Evolutionary conservation across 352 stramenopile genomes (phyloP).

Genomic region (Sclerospora graminicola): DNA sequence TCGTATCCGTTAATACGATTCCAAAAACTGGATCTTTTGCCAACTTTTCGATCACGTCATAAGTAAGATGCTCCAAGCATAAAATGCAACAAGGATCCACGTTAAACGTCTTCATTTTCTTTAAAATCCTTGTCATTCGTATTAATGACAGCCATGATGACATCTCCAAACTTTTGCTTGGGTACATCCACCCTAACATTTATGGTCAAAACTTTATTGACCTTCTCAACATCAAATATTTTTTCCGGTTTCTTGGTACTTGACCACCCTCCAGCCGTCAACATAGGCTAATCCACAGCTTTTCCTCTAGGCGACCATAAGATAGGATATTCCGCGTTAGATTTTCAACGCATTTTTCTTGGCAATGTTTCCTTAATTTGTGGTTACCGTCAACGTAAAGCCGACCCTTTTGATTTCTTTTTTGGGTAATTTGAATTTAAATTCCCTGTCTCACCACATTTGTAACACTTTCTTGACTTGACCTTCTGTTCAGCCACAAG

Average conservation of each 20-base stretch:
- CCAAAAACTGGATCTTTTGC: not conserved
- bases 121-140: not conserved
- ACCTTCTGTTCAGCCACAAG: no score
- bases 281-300: not conserved
- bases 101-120: not conserved
- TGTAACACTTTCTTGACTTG: no score
- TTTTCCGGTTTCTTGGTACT: not conserved
- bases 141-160: not conserved
- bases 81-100: constrained; percentile 1
- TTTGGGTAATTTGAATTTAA: no score
- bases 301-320: not conserved
- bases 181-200: not conserved
- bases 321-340: not conserved
- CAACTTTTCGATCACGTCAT: constrained; percentile 1
- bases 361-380: not conserved
- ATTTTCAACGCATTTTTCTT: not conserved
- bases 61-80: constrained; percentile 1
- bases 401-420: not conserved
- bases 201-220: not conserved
- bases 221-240: not conserved
- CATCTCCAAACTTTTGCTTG: not conserved
- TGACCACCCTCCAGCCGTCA: no score
- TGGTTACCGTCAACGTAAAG: not conserved
- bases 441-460: no score
- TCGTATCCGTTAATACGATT: constrained; percentile 1